Conservation (phyloP, 345 rosid genomes). For the Mangifera indica region DNA sequence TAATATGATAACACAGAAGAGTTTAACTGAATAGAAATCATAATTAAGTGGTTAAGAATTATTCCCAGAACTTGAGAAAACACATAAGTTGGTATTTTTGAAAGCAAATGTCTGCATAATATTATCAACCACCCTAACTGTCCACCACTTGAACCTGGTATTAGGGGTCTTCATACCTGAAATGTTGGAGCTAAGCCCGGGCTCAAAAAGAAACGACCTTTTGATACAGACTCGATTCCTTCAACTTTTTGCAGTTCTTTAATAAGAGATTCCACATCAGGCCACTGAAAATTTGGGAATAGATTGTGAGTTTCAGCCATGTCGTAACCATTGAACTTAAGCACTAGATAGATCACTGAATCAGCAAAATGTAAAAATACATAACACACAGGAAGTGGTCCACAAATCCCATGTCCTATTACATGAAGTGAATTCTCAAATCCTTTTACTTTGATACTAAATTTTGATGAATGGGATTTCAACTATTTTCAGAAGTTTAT, state of each 20-base stretch:
- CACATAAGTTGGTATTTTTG: background rate
- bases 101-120: slow-evolving; percentile 1
- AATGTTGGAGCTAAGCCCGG: slow-evolving; percentile 96
- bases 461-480: background rate
- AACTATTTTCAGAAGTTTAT: background rate
- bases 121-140: background rate
- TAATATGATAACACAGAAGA: too few relatives aligned
- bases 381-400: background rate
- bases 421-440: background rate
- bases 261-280: slow-evolving; percentile 83
- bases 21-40: background rate
- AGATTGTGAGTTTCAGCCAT: slow-evolving; percentile 12
- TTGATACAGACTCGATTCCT: slow-evolving; percentile 75
- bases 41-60: background rate
- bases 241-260: slow-evolving; percentile 71
- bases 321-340: background rate
- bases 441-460: background rate
- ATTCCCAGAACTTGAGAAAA: background rate
- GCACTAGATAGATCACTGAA: background rate
- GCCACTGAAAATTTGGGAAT: slow-evolving; percentile 59
- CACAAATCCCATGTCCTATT: background rate
- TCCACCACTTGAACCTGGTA: slow-evolving; percentile 6
- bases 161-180: slow-evolving; percentile 51
- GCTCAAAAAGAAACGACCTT: slow-evolving; percentile 86
- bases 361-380: background rate